Percentiles rank a stretch among this genome's conserved stretches.
These are phyloP conservation scores for Suillus subaureus DNA, from an alignment of 768 basidiomycete genomes.

Conservation along the genomic window DNA sequence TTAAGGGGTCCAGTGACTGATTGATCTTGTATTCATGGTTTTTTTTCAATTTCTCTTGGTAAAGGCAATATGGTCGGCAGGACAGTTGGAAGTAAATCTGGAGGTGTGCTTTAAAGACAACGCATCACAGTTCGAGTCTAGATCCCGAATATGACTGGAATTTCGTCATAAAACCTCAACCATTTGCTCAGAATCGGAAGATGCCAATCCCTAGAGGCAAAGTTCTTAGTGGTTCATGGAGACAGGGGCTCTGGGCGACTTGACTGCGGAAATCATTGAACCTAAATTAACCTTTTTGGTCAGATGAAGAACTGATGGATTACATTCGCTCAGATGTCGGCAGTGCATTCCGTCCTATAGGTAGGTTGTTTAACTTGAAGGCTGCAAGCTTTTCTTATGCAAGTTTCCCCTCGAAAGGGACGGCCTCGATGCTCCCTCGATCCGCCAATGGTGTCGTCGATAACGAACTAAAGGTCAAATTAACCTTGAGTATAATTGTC, in stretches of 20 bases:
- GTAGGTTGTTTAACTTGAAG: not conserved
- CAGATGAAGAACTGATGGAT: conserved; percentile 16
- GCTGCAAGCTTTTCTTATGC: not conserved
- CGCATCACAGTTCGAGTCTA: conserved; percentile 3
- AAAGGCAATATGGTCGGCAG: conserved; percentile 16
- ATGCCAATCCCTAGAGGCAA: conserved; percentile 14
- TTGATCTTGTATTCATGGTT: not conserved
- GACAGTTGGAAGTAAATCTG: conserved; percentile 14
- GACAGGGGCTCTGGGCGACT: conserved; percentile 17
- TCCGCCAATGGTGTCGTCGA: conserved; percentile 19
- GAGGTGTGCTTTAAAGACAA: not conserved
- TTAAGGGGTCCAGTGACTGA: not conserved
- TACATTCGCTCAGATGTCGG: conserved; percentile 14
- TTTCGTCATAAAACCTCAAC: conserved; percentile 17
- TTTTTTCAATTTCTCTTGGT: not conserved
- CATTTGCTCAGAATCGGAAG: conserved; percentile 11
- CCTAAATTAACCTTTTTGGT: conserved; percentile 18
- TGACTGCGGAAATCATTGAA: conserved; percentile 17
- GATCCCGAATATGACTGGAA: conserved; percentile 22
- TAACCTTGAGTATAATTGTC: not conserved
- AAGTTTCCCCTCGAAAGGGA: conserved; percentile 9
- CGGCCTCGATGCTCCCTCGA: conserved; percentile 22
- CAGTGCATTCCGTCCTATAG: conserved; percentile 17
- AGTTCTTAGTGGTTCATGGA: conserved; percentile 20
- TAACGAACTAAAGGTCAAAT: conserved; percentile 16